A percentile compares a stretch with the other conserved stretches of the same genome.
phyloP scores from a whole-genome alignment of 306 rosid species.

The Trifolium repens region DNA sequence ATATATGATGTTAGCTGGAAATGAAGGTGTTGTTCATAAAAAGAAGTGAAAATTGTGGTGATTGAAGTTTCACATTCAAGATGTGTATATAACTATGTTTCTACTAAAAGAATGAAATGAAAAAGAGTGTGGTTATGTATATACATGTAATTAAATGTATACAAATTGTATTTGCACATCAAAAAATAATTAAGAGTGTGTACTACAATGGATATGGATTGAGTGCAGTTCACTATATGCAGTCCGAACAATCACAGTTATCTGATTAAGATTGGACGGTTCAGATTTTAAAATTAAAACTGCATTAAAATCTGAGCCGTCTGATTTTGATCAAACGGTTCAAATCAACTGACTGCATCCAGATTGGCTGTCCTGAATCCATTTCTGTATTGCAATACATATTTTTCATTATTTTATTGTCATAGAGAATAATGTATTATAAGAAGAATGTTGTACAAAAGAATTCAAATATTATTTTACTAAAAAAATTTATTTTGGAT shows the following conservation, averaged over 20 bases:
- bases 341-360: too few relatives aligned
- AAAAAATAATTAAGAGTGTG: background rate
- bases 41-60: constrained; percentile 9
- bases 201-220: background rate
- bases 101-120: background rate
- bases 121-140: background rate
- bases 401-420: too few relatives aligned
- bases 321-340: too few relatives aligned
- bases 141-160: background rate
- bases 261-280: too few relatives aligned
- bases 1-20: constrained; percentile 42
- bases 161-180: background rate
- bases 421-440: background rate
- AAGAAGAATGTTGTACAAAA: background rate
- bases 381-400: too few relatives aligned
- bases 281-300: too few relatives aligned
- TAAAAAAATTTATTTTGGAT: background rate
- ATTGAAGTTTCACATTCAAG: background rate
- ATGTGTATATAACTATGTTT: too few relatives aligned
- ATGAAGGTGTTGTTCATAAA: constrained; percentile 39
- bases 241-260: too few relatives aligned
- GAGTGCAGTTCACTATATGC: too few relatives aligned
- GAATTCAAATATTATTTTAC: background rate
- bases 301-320: too few relatives aligned
- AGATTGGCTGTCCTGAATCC: too few relatives aligned